These are phyloP conservation scores for Septoria linicola DNA, from an alignment of 2,329 filamentous ascomycete species.

Conservation along the genomic window DNA sequence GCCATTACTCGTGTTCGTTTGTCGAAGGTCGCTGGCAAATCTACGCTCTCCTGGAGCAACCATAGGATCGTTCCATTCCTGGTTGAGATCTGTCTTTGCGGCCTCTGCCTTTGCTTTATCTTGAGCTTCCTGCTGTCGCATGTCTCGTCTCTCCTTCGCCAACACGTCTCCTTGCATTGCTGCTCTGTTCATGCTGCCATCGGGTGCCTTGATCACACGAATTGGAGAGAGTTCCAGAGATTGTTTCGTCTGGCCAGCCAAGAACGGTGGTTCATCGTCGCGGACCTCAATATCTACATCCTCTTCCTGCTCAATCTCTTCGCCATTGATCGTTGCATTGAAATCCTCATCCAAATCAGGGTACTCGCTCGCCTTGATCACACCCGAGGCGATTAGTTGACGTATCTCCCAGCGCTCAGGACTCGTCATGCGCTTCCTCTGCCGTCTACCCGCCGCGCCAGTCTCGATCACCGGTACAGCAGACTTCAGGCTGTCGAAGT, in stretches of 20 bases:
- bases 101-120: constrained; percentile 72
- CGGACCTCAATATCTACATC: constrained; percentile 96
- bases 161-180: constrained; percentile 89
- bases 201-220: constrained; percentile 92
- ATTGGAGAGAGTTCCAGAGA: constrained; percentile 94
- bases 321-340: constrained; percentile 79
- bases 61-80: constrained; percentile 98
- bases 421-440: constrained; percentile 91
- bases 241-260: constrained; percentile 94
- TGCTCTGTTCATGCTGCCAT: constrained; percentile 95
- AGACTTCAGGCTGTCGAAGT: constrained; percentile 38
- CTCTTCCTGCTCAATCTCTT: constrained; percentile 89
- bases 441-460: constrained; percentile 54
- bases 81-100: constrained; percentile 75
- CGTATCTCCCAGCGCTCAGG: constrained; percentile 97
- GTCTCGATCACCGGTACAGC: constrained; percentile 62
- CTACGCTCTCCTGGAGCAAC: constrained; percentile 77
- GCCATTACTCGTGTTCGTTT: constrained; percentile 63
- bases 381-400: constrained; percentile 92
- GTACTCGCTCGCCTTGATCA: constrained; percentile 88
- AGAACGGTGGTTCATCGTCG: constrained; percentile 94
- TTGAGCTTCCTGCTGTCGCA: constrained; percentile 84
- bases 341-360: constrained; percentile 94
- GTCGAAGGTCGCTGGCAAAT: constrained; percentile 84
- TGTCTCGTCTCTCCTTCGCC: constrained; percentile 84